Conservation (phyloP, 305 asterid genomes). For the Solanum aculeatissimum region DNA sequence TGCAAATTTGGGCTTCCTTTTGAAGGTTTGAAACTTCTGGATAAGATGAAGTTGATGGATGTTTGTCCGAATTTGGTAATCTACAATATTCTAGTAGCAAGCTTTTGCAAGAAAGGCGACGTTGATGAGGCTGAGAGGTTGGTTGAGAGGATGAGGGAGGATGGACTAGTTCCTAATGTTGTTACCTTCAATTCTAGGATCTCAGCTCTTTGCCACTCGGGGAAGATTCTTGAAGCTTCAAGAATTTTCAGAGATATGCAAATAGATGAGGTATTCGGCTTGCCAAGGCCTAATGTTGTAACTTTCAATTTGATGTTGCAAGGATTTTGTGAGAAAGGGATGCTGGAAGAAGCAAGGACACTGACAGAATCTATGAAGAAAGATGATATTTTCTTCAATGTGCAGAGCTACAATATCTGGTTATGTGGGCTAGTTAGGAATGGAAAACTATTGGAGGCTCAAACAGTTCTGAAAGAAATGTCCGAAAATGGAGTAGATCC, state of each 20-base stretch:
- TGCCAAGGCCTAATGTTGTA: slow-evolving; percentile 64
- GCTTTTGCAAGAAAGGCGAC: slow-evolving; percentile 59
- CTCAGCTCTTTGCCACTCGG: slow-evolving; percentile 69
- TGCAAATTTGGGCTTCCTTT: slow-evolving; percentile 39
- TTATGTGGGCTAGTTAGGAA: slow-evolving; percentile 57
- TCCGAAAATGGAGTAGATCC: slow-evolving; percentile 48
- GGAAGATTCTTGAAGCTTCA: slow-evolving; percentile 75
- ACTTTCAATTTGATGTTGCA: slow-evolving; percentile 73
- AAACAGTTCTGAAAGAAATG: slow-evolving; percentile 51
- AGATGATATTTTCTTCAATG: slow-evolving; percentile 30
- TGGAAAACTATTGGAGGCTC: slow-evolving; percentile 67
- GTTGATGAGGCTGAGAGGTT: slow-evolving; percentile 68
- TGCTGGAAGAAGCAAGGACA: slow-evolving; percentile 65
- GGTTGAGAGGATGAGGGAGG: slow-evolving; percentile 81
- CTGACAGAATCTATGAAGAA: slow-evolving; percentile 55
- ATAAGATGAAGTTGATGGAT: slow-evolving; percentile 42
- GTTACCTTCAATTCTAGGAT: slow-evolving; percentile 85
- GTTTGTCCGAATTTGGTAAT: slow-evolving; percentile 46
- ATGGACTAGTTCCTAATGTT: slow-evolving; percentile 57
- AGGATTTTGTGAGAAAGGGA: slow-evolving; percentile 65
- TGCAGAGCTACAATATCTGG: slow-evolving; percentile 65
- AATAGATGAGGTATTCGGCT: slow-evolving; percentile 45
- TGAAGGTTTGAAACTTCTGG: slow-evolving; percentile 67
- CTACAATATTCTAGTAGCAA: slow-evolving; percentile 58
- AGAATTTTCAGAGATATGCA: slow-evolving; percentile 91